Percentiles rank a stretch among this genome's conserved stretches.
phyloP scores from a whole-genome alignment of 208 protist species.

The Trypanosoma avium region DNA sequence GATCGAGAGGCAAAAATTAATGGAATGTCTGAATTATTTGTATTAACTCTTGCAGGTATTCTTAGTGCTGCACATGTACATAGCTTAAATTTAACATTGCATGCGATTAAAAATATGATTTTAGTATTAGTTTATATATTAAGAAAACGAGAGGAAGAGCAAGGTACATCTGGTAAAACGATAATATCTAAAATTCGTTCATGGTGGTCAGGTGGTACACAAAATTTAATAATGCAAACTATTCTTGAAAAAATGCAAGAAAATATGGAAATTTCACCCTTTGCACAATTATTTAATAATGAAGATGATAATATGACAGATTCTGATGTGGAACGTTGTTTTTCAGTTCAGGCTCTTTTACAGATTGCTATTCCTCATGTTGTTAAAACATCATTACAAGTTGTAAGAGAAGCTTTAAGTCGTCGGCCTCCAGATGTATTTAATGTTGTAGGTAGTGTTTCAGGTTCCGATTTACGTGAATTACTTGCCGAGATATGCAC shows the following conservation, averaged over 20 bases:
- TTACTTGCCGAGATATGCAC: slow-evolving; percentile 40
- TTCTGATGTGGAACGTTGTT: slow-evolving; percentile 27
- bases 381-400: slow-evolving; percentile 32
- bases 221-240: slow-evolving; percentile 50
- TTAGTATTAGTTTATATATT: slow-evolving; percentile 68
- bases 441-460: slow-evolving; percentile 42
- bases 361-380: slow-evolving; percentile 42
- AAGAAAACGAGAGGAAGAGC: slow-evolving; percentile 39
- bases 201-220: slow-evolving; percentile 63
- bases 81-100: slow-evolving; percentile 62
- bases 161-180: neutral
- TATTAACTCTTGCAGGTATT: slow-evolving; percentile 49
- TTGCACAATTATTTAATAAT: slow-evolving; percentile 35
- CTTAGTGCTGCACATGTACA: slow-evolving; percentile 61
- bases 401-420: slow-evolving; percentile 37
- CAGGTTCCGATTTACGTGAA: slow-evolving; percentile 30
- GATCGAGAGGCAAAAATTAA: slow-evolving; percentile 49
- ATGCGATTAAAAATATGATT: slow-evolving; percentile 66
- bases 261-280: slow-evolving; percentile 49
- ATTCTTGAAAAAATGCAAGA: slow-evolving; percentile 46
- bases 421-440: slow-evolving; percentile 35
- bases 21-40: slow-evolving; percentile 44
- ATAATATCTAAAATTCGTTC: slow-evolving; percentile 41
- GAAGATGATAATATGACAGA: slow-evolving; percentile 27
- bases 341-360: slow-evolving; percentile 55